Evolutionary conservation across 2,329 filamentous ascomycete species (phyloP), one percentile per base, ranked within the genome.

Genomic region (Fusarium newnesense): DNA sequence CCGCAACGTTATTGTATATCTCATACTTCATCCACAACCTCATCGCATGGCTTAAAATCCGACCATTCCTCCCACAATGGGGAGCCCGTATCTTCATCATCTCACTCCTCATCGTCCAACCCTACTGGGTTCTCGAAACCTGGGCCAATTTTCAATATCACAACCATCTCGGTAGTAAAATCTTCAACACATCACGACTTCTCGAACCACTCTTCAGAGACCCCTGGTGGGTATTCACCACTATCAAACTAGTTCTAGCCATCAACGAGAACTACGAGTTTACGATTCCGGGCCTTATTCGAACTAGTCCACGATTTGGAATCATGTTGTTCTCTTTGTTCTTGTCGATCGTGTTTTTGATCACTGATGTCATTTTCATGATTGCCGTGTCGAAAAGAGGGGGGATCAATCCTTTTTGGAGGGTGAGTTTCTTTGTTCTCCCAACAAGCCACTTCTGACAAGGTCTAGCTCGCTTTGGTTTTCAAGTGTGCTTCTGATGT

Each of bases 401-500:
- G 4, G 69, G 69, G 0, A 57, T 72, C 40, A 72, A 72, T 21
- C 69, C 69, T 3, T 72, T 72, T 11, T 72, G 69, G 69, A 72
- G 64, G 26, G 69, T 53, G 3, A 37, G 69, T 53, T 44, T 13
- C 18, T n/a, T 9, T 30, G 18, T 3, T 19, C 24, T 24, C 2
- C 15, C 11, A 2, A 0, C 4, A 30, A 53, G 18, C 26, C 9
- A 1, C 11, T 24, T 24, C 58, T 72, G 9, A 72, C 21, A 5
- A 4, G 5, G 7, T 1, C 7, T 15, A 72, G 69, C 58, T 72
- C 9, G 69, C 69, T 4, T 40, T 72, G 3, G 36, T 72, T 15
- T 72, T 72, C 39, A 72, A 72, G 37, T 72, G 69, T 24, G 69
- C 69, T 15, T 72, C 69, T 15, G 69, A 72, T 42, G 69, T 72